phyloP scores from a whole-genome alignment of 164 flowering plant genomes.

The Akebia trifoliata region DNA sequence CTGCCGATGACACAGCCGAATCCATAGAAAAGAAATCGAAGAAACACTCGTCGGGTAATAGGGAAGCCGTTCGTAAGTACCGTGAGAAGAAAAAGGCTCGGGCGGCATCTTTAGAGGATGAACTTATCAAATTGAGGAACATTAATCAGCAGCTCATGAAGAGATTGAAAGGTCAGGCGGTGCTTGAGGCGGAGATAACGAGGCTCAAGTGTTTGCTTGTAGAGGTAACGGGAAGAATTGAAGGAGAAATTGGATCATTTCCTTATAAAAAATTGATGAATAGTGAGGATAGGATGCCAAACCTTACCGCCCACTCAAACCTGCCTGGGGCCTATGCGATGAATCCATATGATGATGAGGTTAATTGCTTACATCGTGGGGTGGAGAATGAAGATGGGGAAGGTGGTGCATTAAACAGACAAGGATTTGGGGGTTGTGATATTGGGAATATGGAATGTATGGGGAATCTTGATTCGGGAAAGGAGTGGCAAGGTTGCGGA shows the following conservation, averaged over 20 bases:
- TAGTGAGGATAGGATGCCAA: too few species aligned
- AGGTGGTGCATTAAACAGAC: constrained; percentile 31
- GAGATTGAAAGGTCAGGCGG: constrained; percentile 84
- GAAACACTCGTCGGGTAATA: constrained; percentile 73
- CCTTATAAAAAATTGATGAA: constrained; percentile 80
- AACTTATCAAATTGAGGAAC: constrained; percentile 58
- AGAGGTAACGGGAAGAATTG: constrained; percentile 92
- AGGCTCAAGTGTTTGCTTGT: constrained; percentile 94
- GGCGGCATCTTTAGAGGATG: constrained; percentile 86
- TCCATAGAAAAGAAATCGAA: constrained; percentile 54
- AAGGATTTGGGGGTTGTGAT: constrained; percentile 54
- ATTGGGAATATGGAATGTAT: constrained; percentile 57
- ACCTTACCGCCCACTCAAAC: constrained; percentile 23
- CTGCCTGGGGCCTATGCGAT: constrained; percentile 37
- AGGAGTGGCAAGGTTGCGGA: constrained; percentile 39
- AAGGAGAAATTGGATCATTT: constrained; percentile 94
- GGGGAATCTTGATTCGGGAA: constrained; percentile 30
- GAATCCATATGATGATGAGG: constrained; percentile 68
- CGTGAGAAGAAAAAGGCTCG: constrained; percentile 94
- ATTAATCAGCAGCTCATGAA: constrained; percentile 77
- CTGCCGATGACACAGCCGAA: constrained; percentile 83
- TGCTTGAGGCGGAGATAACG: constrained; percentile 76
- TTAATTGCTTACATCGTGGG: constrained; percentile 57
- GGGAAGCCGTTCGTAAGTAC: constrained; percentile 97
- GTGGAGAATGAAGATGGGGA: too few species aligned